Evolutionary conservation across 1,284 basidiomycete genomes (phyloP).

Genomic region (Malassezia obtusa): DNA sequence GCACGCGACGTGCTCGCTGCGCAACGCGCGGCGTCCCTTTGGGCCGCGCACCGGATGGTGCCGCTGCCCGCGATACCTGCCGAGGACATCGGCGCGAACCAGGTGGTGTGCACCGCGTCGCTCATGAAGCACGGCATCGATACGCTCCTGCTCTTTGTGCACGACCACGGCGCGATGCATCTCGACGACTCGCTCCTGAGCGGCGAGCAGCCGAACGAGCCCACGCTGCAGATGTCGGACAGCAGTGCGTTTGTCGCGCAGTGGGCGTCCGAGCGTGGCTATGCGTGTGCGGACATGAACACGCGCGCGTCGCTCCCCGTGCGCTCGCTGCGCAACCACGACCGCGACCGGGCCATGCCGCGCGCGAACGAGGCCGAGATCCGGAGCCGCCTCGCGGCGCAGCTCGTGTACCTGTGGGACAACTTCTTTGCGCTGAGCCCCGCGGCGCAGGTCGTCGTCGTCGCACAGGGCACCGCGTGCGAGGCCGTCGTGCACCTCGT

Average conservation of each 20-base stretch:
- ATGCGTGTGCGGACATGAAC: conserved; percentile 68
- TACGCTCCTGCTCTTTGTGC: conserved; percentile 33
- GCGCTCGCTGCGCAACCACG: background rate
- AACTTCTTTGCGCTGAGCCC: conserved; percentile 68
- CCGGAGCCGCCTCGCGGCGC: conserved; percentile 53
- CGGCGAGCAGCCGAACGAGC: background rate
- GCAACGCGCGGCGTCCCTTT: conserved; percentile 5
- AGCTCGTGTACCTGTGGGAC: conserved; percentile 83
- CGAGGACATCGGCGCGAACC: background rate
- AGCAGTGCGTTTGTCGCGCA: conserved; percentile 66
- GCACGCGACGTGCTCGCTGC: background rate
- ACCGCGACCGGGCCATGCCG: background rate
- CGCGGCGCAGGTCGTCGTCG: conserved; percentile 63
- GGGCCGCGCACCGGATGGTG: conserved; percentile 2
- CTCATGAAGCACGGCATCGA: conserved; percentile 24
- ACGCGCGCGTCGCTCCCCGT: conserved; percentile 2
- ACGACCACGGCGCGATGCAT: conserved; percentile 35
- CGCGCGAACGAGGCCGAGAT: background rate
- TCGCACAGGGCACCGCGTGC: conserved; percentile 78
- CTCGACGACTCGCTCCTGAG: conserved; percentile 2
- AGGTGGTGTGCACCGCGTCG: conserved; percentile 68
- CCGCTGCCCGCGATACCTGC: background rate
- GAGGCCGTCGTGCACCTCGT: conserved; percentile 65
- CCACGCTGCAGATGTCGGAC: conserved; percentile 55
- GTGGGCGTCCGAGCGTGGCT: conserved; percentile 62